Evolutionary conservation across 2,329 filamentous ascomycete species (phyloP), one percentile per base, ranked within the genome.

Genomic region (Aspergillus sp.): DNA sequence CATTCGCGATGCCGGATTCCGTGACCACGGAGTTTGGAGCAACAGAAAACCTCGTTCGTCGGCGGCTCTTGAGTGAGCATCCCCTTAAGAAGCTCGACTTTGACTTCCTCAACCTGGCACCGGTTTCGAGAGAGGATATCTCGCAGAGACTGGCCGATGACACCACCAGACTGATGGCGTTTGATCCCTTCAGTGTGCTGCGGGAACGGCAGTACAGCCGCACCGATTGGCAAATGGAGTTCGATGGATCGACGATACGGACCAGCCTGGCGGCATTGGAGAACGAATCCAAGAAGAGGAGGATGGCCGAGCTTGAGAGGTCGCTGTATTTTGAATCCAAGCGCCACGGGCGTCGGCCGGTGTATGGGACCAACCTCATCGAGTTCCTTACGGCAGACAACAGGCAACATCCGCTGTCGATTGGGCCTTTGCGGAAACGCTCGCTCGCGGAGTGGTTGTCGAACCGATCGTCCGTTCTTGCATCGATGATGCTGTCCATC

Each of bases 1-100:
- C 91, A 1, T 93, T 95, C 57, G 85, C 86, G 3, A 93, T 96
- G 82, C 71, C 75, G 15, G 81, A 72, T 42, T 93, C 88, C 2
- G 78, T 86, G 2, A 68, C 79, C 6, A 76, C 81, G 2, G 75
- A 82, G 22, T 96, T 80, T 49, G 78, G 81, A 45, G 67, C 75
- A 32, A 82, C 80, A 19, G 83, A 93, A 41, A 63, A 75, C 2
- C 67, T 84, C 15, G 65, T 96, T 26, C 74, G 82, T 13, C 71
- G 70, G 31, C 73, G 73, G 11, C 58, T 93, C 5, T 61, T 85
- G n/a, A 66, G 71, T 13, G 61, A 74, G 22, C 67, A 75, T 29
- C 71, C 73, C 0, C 79, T 83, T 61, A 71, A 67, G 29, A 68
- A 65, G 8, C 77, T 86, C 11, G 82, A 78, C 53, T 59, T 93